Evolutionary conservation across 306 rosid genomes (phyloP).

Genomic region (Amphicarpaea edgeworthii): DNA sequence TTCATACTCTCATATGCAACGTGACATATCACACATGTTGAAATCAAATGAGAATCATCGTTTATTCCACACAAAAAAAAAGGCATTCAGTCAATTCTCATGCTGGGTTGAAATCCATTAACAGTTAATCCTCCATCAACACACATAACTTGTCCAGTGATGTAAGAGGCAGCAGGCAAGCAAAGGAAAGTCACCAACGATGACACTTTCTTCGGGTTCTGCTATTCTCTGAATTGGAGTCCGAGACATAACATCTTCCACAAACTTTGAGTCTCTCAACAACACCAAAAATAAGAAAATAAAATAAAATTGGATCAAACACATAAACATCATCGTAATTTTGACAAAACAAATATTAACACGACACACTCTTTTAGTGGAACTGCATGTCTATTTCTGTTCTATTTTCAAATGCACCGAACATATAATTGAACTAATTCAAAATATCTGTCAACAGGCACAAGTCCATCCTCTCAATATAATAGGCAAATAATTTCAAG

Average conservation of each 20-base stretch:
- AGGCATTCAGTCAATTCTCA: slow-evolving; percentile 45
- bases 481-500: not conserved
- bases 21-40: not conserved
- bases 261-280: slow-evolving; percentile 54
- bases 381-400: not conserved
- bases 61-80: not conserved
- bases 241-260: slow-evolving; percentile 56
- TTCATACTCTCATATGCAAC: no score
- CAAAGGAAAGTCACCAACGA: slow-evolving; percentile 82
- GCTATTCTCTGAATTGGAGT: slow-evolving; percentile 76
- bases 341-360: not conserved
- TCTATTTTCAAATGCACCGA: not conserved
- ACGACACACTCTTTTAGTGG: not conserved
- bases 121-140: slow-evolving; percentile 88
- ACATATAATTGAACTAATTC: not conserved
- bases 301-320: not conserved
- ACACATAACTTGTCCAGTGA: slow-evolving; percentile 75
- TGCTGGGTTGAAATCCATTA: slow-evolving; percentile 63
- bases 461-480: not conserved
- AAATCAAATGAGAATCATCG: slow-evolving; percentile 26
- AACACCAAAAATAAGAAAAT: no score
- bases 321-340: not conserved
- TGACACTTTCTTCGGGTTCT: slow-evolving; percentile 75
- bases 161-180: slow-evolving; percentile 87
- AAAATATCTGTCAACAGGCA: not conserved